Evolutionary conservation across 2,329 filamentous ascomycete genomes (phyloP).

Genomic region (Sclerotinia glacialis): DNA sequence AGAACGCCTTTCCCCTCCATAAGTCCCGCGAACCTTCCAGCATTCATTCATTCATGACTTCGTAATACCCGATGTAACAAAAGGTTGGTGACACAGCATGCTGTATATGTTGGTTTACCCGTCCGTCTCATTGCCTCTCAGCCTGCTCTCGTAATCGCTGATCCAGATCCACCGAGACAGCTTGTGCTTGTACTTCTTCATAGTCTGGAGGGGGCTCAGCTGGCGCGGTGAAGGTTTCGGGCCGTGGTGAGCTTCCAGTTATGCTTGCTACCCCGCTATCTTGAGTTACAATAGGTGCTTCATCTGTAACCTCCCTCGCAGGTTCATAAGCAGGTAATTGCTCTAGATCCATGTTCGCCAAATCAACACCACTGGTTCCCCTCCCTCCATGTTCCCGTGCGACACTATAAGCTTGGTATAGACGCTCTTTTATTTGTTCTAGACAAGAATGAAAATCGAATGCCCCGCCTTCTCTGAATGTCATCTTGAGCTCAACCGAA

Average conservation of each 20-base stretch:
- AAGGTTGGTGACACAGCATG: constrained; percentile 14
- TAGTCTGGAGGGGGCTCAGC: constrained; percentile 86
- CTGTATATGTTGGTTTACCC: constrained; percentile 15
- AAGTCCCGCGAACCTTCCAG: constrained; percentile 5
- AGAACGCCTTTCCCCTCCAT: constrained; percentile 20
- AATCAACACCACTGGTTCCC: constrained; percentile 47
- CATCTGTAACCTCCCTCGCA: constrained; percentile 33
- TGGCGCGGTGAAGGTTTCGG: constrained; percentile 43
- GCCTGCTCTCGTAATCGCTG: constrained; percentile 72
- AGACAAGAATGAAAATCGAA: constrained; percentile 84
- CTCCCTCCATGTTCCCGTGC: constrained; percentile 64
- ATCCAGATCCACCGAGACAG: constrained; percentile 56
- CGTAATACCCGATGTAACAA: constrained; percentile 22
- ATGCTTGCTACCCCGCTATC: constrained; percentile 28
- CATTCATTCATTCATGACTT: constrained; percentile 23
- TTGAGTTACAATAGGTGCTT: constrained; percentile 27
- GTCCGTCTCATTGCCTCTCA: constrained; percentile 47
- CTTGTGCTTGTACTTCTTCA: constrained; percentile 81
- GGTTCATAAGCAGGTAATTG: constrained; percentile 86
- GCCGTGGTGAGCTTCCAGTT: constrained; percentile 21
- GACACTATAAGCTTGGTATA: constrained; percentile 76
- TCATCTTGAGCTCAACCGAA: constrained; percentile 76
- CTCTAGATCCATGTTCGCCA: constrained; percentile 72
- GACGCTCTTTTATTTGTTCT: constrained; percentile 77
- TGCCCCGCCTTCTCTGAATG: constrained; percentile 93